These are phyloP conservation scores for Lipomyces mesembrius DNA, from an alignment of 805 yeast genomes.

Conservation along the genomic window DNA sequence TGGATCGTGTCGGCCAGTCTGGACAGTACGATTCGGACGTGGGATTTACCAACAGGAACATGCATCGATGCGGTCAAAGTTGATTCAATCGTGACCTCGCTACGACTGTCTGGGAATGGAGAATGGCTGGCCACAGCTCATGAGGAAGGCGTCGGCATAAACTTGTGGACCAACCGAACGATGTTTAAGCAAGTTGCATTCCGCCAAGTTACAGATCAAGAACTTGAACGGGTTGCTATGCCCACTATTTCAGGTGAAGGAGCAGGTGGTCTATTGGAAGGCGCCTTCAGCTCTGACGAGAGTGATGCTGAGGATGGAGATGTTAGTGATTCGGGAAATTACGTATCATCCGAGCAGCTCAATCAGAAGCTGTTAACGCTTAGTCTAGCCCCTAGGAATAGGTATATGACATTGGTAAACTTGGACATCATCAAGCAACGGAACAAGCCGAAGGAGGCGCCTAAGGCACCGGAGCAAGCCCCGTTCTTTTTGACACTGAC, in stretches of 20 bases:
- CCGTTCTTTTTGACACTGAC: conserved; percentile 77
- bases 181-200: conserved; percentile 75
- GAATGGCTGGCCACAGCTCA: conserved; percentile 92
- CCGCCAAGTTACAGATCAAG: conserved; percentile 75
- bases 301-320: conserved; percentile 46
- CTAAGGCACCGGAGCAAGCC: conserved; percentile 78
- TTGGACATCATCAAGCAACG: conserved; percentile 82
- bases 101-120: conserved; percentile 83
- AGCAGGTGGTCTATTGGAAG: conserved; percentile 71
- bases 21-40: conserved; percentile 88
- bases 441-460: conserved; percentile 87
- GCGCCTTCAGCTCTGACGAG: conserved; percentile 64
- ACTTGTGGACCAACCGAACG: conserved; percentile 89
- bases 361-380: conserved; percentile 68
- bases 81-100: conserved; percentile 75
- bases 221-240: conserved; percentile 54
- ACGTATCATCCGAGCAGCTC: conserved; percentile 61
- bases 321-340: conserved; percentile 48
- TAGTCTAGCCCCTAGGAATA: conserved; percentile 74
- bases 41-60: conserved; percentile 97
- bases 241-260: conserved; percentile 84
- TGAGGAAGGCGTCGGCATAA: conserved; percentile 85
- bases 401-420: conserved; percentile 76
- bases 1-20: conserved; percentile 86
- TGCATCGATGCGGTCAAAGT: conserved; percentile 90